Evolutionary conservation across 441 rosid species (phyloP).

Genomic region (Pelargonium fulgidum): DNA sequence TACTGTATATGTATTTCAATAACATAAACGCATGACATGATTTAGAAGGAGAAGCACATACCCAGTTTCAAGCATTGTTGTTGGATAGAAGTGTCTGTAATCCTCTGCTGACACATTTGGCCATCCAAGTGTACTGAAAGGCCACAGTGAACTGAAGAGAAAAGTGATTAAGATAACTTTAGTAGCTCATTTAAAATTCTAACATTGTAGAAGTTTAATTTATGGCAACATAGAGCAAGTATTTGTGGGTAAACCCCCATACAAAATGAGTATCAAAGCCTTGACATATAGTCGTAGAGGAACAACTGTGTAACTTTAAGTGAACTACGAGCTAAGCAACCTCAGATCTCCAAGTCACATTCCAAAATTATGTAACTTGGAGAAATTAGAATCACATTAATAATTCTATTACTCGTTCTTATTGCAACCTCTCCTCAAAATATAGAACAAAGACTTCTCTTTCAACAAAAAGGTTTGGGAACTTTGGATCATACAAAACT

Average conservation of each 20-base stretch:
- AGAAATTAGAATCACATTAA: neutral
- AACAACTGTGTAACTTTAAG: constrained; percentile 1
- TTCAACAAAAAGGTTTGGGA: neutral
- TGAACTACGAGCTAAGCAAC: neutral
- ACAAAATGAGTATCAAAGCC: neutral
- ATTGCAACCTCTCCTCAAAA: neutral
- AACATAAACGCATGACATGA: constrained; percentile 13
- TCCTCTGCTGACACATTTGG: constrained; percentile 79
- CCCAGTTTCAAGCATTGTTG: constrained; percentile 96
- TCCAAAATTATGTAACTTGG: neutral
- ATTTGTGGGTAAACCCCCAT: neutral
- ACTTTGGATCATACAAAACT: neutral
- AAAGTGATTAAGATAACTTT: constrained; percentile 18
- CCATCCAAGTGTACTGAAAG: constrained; percentile 99
- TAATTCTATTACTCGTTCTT: neutral
- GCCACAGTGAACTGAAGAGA: constrained; percentile 76
- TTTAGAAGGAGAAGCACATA: constrained; percentile 29
- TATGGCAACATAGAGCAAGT: neutral
- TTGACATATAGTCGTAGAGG: neutral
- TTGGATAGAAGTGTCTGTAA: constrained; percentile 75
- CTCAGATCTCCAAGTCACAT: neutral
- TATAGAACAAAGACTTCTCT: neutral
- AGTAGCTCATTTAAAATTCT: constrained; percentile 15
- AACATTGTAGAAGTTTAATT: constrained; percentile 5
- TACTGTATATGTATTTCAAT: neutral